A percentile compares a stretch with the other conserved stretches of the same genome.
phyloP scores from a whole-genome alignment of 768 basidiomycete species.

The Suillus americanus region DNA sequence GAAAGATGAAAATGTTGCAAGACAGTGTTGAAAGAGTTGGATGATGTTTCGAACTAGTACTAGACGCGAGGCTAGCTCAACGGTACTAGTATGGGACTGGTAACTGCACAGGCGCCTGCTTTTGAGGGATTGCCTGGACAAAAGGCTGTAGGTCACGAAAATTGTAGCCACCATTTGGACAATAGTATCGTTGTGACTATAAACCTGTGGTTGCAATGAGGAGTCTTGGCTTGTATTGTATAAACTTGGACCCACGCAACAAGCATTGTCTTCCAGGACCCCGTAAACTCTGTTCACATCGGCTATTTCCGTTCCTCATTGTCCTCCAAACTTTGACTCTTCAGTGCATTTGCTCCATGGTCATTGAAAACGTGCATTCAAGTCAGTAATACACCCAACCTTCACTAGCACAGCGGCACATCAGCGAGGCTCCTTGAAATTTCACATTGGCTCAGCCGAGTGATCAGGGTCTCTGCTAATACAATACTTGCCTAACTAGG shows the following conservation, averaged over 20 bases:
- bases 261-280: conserved; percentile 21
- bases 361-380: not conserved
- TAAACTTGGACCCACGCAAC: conserved; percentile 20
- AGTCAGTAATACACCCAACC: not conserved
- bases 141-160: conserved; percentile 15
- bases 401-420: not conserved
- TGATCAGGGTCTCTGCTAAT: conserved; percentile 4
- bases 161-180: conserved; percentile 12
- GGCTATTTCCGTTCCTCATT: conserved; percentile 8
- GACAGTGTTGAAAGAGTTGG: conserved; percentile 1
- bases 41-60: conserved; percentile 3
- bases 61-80: conserved; percentile 24
- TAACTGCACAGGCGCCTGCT: not conserved
- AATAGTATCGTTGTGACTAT: conserved; percentile 17
- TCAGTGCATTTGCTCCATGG: not conserved
- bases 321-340: conserved; percentile 1
- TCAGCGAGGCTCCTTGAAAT: no score
- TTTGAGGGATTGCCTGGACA: conserved; percentile 17
- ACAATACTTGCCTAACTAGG: conserved; percentile 25
- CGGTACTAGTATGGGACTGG: conserved; percentile 2
- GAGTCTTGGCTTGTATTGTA: not conserved
- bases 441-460: not conserved
- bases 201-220: not conserved
- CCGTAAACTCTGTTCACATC: conserved; percentile 11
- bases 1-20: not conserved